These are phyloP conservation scores for Delitschia confertaspora DNA, from an alignment of 495 filamentous ascomycete genomes.

Conservation along the genomic window DNA sequence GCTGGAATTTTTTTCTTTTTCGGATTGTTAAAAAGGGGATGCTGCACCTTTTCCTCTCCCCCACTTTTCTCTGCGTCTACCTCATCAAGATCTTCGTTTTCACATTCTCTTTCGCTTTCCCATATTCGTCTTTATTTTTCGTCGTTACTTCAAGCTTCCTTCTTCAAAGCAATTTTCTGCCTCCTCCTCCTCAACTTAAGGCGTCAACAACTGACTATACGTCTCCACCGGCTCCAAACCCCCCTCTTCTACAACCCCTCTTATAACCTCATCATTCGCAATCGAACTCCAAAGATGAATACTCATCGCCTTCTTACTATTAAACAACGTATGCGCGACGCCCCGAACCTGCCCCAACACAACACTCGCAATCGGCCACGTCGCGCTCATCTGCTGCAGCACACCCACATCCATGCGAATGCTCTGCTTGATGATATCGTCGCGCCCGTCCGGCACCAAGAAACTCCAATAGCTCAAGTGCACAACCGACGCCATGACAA, in stretches of 20 bases:
- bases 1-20: too few relatives aligned
- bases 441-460: slow-evolving; percentile 56
- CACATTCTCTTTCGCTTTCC: too few relatives aligned
- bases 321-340: slow-evolving; percentile 50
- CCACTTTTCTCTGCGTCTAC: too few relatives aligned
- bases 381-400: slow-evolving; percentile 59
- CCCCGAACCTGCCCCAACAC: slow-evolving; percentile 66
- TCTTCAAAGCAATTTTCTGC: too few relatives aligned
- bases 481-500: slow-evolving; percentile 52
- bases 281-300: slow-evolving; percentile 29
- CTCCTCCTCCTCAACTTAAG: too few relatives aligned
- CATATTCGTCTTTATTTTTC: too few relatives aligned
- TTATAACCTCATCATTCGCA: slow-evolving; percentile 22
- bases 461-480: slow-evolving; percentile 59
- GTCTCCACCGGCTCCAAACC: slow-evolving; percentile 12
- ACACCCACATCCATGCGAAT: slow-evolving; percentile 76
- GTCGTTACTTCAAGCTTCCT: too few relatives aligned
- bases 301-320: slow-evolving; percentile 30
- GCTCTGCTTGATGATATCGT: slow-evolving; percentile 61
- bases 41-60: too few relatives aligned
- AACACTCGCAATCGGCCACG: slow-evolving; percentile 68
- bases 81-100: too few relatives aligned
- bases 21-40: too few relatives aligned
- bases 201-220: slow-evolving; percentile 19
- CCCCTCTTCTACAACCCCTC: slow-evolving; percentile 25